Evolutionary conservation across 148 eudicot genomes (phyloP).

Genomic region (Limonium bicolor): DNA sequence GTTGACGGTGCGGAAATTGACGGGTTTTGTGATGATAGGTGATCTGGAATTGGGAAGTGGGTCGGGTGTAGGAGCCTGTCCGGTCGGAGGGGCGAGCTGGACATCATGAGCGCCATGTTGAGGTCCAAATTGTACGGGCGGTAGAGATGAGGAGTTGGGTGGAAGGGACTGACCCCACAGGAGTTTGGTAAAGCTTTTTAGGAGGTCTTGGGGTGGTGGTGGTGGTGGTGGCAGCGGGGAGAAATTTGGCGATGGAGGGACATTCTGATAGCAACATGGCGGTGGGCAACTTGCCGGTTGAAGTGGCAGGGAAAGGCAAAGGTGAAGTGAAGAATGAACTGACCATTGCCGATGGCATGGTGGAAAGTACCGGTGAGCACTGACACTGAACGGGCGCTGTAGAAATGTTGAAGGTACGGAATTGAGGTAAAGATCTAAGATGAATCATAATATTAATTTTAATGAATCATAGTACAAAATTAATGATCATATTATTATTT

Average conservation of each 20-base stretch:
- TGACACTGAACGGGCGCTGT: too few relatives aligned
- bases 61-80: slow-evolving; percentile 69
- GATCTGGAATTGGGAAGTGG: slow-evolving; percentile 54
- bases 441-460: too few relatives aligned
- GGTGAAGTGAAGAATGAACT: too few relatives aligned
- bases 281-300: slow-evolving; percentile 10
- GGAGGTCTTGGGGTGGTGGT: slow-evolving; percentile 16
- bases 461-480: too few relatives aligned
- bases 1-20: slow-evolving; percentile 15
- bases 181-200: slow-evolving; percentile 40
- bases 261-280: slow-evolving; percentile 12
- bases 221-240: slow-evolving; percentile 10
- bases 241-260: slow-evolving; percentile 14
- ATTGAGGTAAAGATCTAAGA: too few relatives aligned
- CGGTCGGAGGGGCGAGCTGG: slow-evolving; percentile 90
- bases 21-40: slow-evolving; percentile 10
- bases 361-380: too few relatives aligned
- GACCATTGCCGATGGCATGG: too few relatives aligned
- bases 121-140: slow-evolving; percentile 70
- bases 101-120: slow-evolving; percentile 97
- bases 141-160: slow-evolving; percentile 92
- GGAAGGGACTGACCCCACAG: slow-evolving; percentile 87
- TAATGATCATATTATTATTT: too few relatives aligned
- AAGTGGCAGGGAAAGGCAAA: neutral
- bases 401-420: too few relatives aligned